phyloP scores from a whole-genome alignment of 768 basidiomycete species.

The Suillus tomentosus region DNA sequence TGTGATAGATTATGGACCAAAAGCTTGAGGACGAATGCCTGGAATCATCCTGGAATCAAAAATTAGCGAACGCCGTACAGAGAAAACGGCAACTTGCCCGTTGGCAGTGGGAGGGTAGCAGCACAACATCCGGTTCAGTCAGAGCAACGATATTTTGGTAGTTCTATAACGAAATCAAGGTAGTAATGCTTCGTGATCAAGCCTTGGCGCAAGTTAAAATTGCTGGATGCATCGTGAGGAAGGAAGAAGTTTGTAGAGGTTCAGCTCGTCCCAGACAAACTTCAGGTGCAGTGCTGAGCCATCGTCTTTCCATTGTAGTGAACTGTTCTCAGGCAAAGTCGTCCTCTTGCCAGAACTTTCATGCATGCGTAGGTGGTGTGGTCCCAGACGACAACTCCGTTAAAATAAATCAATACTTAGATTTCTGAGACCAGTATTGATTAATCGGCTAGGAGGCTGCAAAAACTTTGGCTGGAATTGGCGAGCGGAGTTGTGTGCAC shows the following conservation, averaged over 20 bases:
- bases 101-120: not conserved
- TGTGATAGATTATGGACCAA: not conserved
- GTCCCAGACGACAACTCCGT: not conserved
- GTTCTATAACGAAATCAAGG: not conserved
- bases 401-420: not conserved
- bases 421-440: not conserved
- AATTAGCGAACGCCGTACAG: not conserved
- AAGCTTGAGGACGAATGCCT: not conserved
- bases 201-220: not conserved
- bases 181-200: not conserved
- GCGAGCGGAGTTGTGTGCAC: conserved; percentile 7
- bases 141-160: not conserved
- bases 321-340: not conserved
- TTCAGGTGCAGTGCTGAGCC: not conserved
- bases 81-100: not conserved
- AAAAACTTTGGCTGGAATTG: conserved; percentile 3
- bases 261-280: not conserved
- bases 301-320: not conserved
- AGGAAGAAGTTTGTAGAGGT: not conserved
- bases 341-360: conserved; percentile 1
- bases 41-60: not conserved
- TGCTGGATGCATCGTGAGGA: not conserved
- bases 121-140: not conserved
- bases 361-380: not conserved
- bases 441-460: not conserved